Percentiles rank a stretch among this genome's conserved stretches.
These are phyloP conservation scores for Clausena lansium DNA, from an alignment of 345 rosid genomes.

Conservation along the genomic window DNA sequence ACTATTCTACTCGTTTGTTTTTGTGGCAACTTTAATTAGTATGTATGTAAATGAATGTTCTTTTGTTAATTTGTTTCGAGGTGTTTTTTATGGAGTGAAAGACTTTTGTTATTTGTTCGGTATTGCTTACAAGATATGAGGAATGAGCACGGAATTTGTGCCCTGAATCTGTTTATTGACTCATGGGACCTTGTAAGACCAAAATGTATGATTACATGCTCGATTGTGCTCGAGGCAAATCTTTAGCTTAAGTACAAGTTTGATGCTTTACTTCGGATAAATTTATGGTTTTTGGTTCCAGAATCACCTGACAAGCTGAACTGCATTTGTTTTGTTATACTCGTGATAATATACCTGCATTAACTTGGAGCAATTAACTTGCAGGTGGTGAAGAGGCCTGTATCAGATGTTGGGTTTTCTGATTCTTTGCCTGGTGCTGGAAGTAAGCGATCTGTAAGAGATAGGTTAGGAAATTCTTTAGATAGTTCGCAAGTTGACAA, in stretches of 20 bases:
- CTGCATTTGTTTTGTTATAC: neutral
- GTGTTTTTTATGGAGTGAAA: neutral
- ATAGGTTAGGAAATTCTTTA: conserved; percentile 62
- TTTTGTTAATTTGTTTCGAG: neutral
- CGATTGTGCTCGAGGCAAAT: neutral
- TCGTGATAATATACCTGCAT: neutral
- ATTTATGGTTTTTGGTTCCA: neutral
- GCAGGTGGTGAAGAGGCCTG: conserved; percentile 84
- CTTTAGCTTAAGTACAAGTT: neutral
- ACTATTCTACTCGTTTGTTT: neutral
- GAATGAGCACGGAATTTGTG: neutral
- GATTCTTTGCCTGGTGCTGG: conserved; percentile 46
- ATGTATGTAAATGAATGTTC: neutral
- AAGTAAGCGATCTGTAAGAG: conserved; percentile 77
- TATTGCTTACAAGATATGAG: conserved; percentile 11
- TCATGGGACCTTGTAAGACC: neutral
- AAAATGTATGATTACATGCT: neutral
- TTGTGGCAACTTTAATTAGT: neutral
- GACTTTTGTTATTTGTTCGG: conserved; percentile 4
- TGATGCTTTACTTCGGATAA: neutral
- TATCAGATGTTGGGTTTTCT: conserved; percentile 33
- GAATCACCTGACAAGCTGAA: neutral
- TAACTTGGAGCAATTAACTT: conserved; percentile 6
- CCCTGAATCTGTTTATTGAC: neutral
- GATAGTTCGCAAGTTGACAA: conserved; percentile 44